A percentile compares a stretch with the other conserved stretches of the same genome.
phyloP scores from a whole-genome alignment of 225 moss, liverwort and hornwort species.

The Rhytidiadelphus loreus region DNA sequence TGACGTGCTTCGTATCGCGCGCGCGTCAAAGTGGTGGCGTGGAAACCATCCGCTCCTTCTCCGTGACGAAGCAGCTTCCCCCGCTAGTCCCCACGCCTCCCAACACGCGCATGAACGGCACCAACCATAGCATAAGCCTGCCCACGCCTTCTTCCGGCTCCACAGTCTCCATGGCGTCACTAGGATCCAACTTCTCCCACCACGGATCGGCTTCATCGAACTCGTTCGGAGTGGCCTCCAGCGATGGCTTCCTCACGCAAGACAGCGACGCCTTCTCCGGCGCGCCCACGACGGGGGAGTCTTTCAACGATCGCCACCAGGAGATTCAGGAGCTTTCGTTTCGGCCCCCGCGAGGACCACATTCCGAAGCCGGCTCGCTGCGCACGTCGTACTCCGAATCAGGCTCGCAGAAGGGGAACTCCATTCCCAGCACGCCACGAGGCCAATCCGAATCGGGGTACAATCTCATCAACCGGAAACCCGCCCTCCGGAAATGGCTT shows the following conservation, averaged over 20 bases:
- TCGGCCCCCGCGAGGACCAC: neutral
- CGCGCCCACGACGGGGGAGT: conserved; percentile 20
- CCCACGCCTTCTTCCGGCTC: neutral
- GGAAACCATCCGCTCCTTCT: conserved; percentile 41
- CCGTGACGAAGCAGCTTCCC: conserved; percentile 36
- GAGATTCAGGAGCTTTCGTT: neutral
- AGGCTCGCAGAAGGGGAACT: neutral
- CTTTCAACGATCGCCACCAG: neutral
- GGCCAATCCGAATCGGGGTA: neutral
- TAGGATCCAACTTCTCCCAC: conserved; percentile 5
- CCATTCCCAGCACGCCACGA: neutral
- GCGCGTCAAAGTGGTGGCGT: conserved; percentile 35
- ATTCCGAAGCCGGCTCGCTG: neutral
- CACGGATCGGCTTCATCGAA: conserved; percentile 2
- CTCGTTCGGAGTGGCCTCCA: conserved; percentile 5
- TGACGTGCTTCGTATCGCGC: conserved; percentile 44
- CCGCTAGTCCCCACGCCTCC: conserved; percentile 31
- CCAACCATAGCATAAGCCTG: neutral
- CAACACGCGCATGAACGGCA: neutral
- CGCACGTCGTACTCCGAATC: neutral
- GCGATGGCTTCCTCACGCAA: conserved; percentile 31
- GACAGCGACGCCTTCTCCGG: conserved; percentile 14
- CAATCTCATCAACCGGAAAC: conserved; percentile 20
- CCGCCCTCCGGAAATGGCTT: conserved; percentile 32
- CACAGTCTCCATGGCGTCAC: neutral